Evolutionary conservation across 2,329 filamentous ascomycete species (phyloP).

Genomic region (Sarocladium kiliense): DNA sequence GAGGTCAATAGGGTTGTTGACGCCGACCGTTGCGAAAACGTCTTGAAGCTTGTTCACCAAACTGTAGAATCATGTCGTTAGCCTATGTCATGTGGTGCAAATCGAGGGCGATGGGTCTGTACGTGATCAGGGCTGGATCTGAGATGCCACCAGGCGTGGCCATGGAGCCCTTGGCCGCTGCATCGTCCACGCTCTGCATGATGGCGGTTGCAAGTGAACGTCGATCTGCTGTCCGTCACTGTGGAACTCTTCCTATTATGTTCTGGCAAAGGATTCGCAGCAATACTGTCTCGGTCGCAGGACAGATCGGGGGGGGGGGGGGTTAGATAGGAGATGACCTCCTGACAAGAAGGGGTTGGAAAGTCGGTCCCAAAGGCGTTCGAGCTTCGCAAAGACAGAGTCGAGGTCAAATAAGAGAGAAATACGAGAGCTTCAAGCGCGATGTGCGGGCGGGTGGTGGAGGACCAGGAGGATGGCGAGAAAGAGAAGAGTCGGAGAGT

Average conservation of each 20-base stretch:
- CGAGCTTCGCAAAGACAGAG: neutral
- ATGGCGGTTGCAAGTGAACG: neutral
- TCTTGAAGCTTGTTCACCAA: constrained; percentile 99
- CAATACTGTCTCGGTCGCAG: neutral
- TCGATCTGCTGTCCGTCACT: neutral
- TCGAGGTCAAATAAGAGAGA: neutral
- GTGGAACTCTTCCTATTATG: neutral
- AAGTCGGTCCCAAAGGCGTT: neutral
- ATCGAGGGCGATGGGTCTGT: constrained; percentile 12
- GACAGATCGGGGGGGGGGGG: neutral
- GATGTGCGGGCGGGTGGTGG: neutral
- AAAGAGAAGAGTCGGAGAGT: neutral
- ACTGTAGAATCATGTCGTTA: constrained; percentile 35
- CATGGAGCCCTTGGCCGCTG: constrained; percentile 22
- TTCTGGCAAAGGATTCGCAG: neutral
- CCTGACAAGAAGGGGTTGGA: neutral
- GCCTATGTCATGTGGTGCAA: constrained; percentile 8
- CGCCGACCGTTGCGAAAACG: constrained; percentile 97
- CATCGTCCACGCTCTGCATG: constrained; percentile 9
- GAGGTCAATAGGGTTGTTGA: constrained; percentile 98
- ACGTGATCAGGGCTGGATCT: constrained; percentile 64
- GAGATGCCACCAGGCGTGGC: constrained; percentile 54
- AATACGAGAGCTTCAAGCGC: neutral
- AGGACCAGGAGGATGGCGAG: neutral
- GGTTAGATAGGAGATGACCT: neutral